These are phyloP conservation scores for Lachancea sp. DNA, from an alignment of 805 yeast species.

Conservation along the genomic window DNA sequence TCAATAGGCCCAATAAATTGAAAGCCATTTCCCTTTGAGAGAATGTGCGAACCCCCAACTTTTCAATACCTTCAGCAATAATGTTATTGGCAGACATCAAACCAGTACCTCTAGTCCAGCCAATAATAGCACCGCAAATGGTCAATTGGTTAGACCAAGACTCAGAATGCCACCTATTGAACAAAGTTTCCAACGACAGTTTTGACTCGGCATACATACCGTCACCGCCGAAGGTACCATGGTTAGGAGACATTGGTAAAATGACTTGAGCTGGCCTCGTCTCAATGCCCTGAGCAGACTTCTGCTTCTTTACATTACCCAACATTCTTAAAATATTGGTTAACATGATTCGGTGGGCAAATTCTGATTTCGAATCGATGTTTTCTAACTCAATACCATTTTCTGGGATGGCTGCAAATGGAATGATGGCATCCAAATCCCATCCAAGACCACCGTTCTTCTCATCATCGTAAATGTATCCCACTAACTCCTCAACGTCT, in stretches of 20 bases:
- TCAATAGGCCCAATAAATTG: slow-evolving; percentile 89
- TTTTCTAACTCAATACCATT: slow-evolving; percentile 92
- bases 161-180: slow-evolving; percentile 99
- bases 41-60: slow-evolving; percentile 93
- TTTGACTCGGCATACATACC: slow-evolving; percentile 98
- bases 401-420: slow-evolving; percentile 99
- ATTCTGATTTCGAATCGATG: slow-evolving; percentile 91
- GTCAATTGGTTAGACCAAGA: slow-evolving; percentile 93
- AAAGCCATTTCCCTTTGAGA: slow-evolving; percentile 99
- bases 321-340: slow-evolving; percentile 88
- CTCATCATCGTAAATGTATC: slow-evolving; percentile 75
- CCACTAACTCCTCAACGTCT: slow-evolving; percentile 81
- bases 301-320: slow-evolving; percentile 84
- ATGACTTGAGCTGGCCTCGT: slow-evolving; percentile 98
- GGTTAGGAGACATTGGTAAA: slow-evolving; percentile 96
- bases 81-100: slow-evolving; percentile 95
- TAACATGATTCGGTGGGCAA: slow-evolving; percentile 98
- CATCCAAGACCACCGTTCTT: slow-evolving; percentile 92
- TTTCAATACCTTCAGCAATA: slow-evolving; percentile 96
- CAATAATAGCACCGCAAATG: slow-evolving; percentile 96
- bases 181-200: slow-evolving; percentile 87
- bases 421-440: slow-evolving; percentile 94
- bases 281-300: slow-evolving; percentile 66
- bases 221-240: slow-evolving; percentile 97
- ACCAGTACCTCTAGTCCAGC: slow-evolving; percentile 99